These are phyloP conservation scores for Phalaenopsis aphrodite DNA, from an alignment of 106 monocot genomes.

Conservation along the genomic window DNA sequence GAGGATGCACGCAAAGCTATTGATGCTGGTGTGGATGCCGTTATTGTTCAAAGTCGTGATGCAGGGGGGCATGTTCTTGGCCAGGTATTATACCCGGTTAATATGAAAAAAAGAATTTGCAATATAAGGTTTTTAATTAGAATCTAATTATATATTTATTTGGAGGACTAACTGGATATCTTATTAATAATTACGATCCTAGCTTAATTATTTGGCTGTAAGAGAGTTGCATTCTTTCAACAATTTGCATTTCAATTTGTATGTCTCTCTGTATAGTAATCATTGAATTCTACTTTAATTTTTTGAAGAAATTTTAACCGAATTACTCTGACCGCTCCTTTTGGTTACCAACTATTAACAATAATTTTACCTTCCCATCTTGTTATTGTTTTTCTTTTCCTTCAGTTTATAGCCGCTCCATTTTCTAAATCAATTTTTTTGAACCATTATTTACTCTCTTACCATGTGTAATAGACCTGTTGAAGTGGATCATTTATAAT, in stretches of 20 bases:
- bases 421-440: neutral
- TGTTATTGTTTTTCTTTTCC: neutral
- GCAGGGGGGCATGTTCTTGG: slow-evolving; percentile 76
- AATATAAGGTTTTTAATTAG: neutral
- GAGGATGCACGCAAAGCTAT: slow-evolving; percentile 65
- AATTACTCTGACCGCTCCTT: neutral
- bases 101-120: neutral
- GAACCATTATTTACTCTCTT: neutral
- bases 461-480: neutral
- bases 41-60: slow-evolving; percentile 75
- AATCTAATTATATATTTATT: neutral
- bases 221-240: neutral
- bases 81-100: slow-evolving; percentile 31
- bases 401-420: neutral
- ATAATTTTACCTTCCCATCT: neutral
- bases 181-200: neutral
- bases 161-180: neutral
- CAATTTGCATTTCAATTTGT: neutral
- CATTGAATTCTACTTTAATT: neutral
- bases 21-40: slow-evolving; percentile 68
- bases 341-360: neutral
- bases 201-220: neutral
- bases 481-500: no score
- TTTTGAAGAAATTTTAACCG: neutral
- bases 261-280: neutral